Evolutionary conservation across 1,139 yeast genomes (phyloP), one percentile per base, ranked within the genome.

Genomic region (Pneumocystis carinii): DNA sequence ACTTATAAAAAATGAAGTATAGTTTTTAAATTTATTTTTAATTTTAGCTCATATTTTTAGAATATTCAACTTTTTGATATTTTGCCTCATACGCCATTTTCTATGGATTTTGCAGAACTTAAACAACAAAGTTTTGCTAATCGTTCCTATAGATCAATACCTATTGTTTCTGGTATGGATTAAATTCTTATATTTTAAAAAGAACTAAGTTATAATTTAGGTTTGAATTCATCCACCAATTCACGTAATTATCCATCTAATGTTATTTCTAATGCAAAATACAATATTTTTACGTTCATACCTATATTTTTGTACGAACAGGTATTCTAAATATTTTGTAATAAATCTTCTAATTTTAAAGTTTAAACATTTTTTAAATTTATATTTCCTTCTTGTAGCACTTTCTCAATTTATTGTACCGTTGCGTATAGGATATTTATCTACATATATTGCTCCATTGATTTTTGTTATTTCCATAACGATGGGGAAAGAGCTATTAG

Each of bases 401-500:
- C 79, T 94, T 65, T 90, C 97, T 1, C 98, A 94, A 74, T 85
- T 86, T 3, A 79, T 94, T n/a, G 97, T 97, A 0, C 89, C 85
- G 15, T 78, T 94, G 65, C 79, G 97, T 68, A 92, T 94, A 53
- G 99, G 99, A 10, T 94, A 90, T 72, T 77, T 94, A 59, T 87
- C 96, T 1, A 87, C 97, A 2, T 94, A 94, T 72, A 80, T 94
- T 53, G 96, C 90, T 6, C 99, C 99, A 0, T 78, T 94, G 64
- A 96, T 87, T 0, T 94, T 94, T 77, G 98, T 94, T 19, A 77
- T 94, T 60, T 78, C 87, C 0, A 95, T 94, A 6, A 94, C 98
- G 0, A 90, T 94, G 96, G 78, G 86, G 70, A 92, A 92, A 73
- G 99, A 94, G 72, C 97, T 97, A 0, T 80, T 89, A 69, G 98